These are phyloP conservation scores for Lachnellula willkommii DNA, from an alignment of 2,329 filamentous ascomycete species.

Conservation along the genomic window DNA sequence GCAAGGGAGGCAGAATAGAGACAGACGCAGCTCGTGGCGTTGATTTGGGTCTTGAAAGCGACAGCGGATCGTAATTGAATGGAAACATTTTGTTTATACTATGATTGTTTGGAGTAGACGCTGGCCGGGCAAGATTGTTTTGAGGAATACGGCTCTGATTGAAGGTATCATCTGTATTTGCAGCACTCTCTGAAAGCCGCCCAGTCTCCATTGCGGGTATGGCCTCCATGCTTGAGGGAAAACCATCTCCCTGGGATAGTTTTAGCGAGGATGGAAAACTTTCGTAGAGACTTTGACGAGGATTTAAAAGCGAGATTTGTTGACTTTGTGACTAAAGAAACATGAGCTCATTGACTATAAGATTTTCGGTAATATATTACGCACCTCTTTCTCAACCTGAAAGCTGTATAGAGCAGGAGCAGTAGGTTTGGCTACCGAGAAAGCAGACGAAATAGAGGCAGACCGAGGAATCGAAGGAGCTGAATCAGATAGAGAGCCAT, in stretches of 20 bases:
- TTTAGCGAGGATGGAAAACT: neutral
- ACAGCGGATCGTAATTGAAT: neutral
- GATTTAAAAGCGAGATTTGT: neutral
- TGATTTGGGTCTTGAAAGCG: constrained; percentile 15
- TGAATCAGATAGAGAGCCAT: neutral
- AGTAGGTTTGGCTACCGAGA: neutral
- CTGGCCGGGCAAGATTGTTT: constrained; percentile 6
- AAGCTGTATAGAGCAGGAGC: constrained; percentile 11
- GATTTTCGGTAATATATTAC: neutral
- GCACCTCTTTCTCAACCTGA: constrained; percentile 20
- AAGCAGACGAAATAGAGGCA: constrained; percentile 5
- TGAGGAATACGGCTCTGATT: neutral
- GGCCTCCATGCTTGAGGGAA: neutral
- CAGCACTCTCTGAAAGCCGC: neutral
- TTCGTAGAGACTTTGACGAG: neutral
- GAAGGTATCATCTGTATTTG: neutral
- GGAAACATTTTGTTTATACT: neutral
- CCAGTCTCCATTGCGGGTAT: neutral
- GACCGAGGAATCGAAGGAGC: constrained; percentile 3
- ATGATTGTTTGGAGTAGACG: constrained; percentile 11
- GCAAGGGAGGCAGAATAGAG: constrained; percentile 18
- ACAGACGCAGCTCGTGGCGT: constrained; percentile 4
- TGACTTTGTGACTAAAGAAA: neutral
- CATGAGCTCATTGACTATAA: too few species aligned
- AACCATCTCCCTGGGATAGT: neutral